Evolutionary conservation across 768 basidiomycete genomes (phyloP).

Genomic region (Amanita fuliginea): DNA sequence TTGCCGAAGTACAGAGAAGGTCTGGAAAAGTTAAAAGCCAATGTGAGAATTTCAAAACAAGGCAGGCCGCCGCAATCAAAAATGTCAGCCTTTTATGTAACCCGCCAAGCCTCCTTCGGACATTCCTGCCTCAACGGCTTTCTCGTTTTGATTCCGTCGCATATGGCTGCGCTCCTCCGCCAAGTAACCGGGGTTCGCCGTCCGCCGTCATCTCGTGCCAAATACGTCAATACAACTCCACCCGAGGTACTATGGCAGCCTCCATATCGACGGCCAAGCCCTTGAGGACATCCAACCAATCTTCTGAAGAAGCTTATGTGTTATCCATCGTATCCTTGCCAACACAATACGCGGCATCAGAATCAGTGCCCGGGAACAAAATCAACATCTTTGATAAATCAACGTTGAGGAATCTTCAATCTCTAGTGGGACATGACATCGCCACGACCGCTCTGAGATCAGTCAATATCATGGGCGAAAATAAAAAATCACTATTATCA

Average conservation of each 20-base stretch:
- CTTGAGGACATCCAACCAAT: constrained; percentile 6
- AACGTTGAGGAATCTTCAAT: constrained; percentile 33
- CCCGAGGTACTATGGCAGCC: background rate
- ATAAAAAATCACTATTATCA: constrained; percentile 41
- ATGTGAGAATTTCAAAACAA: background rate
- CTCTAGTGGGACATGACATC: constrained; percentile 44
- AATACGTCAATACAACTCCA: background rate
- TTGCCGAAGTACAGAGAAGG: background rate
- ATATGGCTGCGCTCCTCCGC: no score
- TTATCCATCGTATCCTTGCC: constrained; percentile 42
- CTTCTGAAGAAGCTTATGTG: constrained; percentile 42
- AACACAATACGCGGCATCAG: constrained; percentile 44
- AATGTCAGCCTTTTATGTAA: no score
- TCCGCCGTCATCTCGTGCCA: background rate
- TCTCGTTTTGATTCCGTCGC: no score
- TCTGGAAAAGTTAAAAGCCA: background rate
- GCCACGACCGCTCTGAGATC: constrained; percentile 48
- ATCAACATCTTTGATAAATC: constrained; percentile 60
- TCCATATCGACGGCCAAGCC: constrained; percentile 3
- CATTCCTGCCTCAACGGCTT: no score
- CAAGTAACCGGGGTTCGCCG: no score
- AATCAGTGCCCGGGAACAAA: constrained; percentile 51
- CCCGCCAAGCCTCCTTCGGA: no score
- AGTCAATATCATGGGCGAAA: constrained; percentile 28
- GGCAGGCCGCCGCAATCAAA: no score